Evolutionary conservation across 2,329 filamentous ascomycete genomes (phyloP).

Genomic region (Apiospora marii): DNA sequence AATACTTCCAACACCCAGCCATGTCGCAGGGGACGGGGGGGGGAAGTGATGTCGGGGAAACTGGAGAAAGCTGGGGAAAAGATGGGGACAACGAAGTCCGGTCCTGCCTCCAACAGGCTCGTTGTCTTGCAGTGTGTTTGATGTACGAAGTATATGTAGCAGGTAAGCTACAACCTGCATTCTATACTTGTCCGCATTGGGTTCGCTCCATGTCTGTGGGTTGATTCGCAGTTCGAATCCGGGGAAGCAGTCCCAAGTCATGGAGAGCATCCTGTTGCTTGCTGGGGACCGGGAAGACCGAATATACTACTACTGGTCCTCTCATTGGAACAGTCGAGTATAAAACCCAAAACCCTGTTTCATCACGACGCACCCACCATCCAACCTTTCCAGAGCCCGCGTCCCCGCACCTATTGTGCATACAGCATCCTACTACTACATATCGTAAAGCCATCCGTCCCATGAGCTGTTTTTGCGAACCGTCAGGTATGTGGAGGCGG

Average conservation of each 20-base stretch:
- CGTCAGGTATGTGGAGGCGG: background rate
- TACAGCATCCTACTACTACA: background rate
- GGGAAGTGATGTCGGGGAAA: background rate
- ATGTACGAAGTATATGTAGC: background rate
- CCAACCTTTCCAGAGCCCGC: background rate
- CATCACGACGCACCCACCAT: slow-evolving; percentile 5
- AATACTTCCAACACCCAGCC: background rate
- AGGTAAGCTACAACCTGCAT: background rate
- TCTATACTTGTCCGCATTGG: background rate
- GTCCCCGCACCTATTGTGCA: background rate
- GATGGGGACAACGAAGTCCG: slow-evolving; percentile 1
- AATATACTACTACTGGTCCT: background rate
- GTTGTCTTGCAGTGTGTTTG: background rate
- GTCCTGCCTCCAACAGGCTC: slow-evolving; percentile 8
- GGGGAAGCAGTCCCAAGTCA: slow-evolving; percentile 3
- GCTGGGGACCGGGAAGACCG: background rate
- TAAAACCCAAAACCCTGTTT: background rate
- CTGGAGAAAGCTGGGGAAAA: slow-evolving; percentile 2
- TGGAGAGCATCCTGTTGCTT: background rate
- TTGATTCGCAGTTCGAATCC: background rate
- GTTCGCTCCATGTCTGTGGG: slow-evolving; percentile 1
- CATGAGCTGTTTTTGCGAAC: background rate
- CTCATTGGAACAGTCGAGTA: background rate
- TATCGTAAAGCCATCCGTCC: background rate
- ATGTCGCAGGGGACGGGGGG: background rate